Evolutionary conservation across 2,329 filamentous ascomycete species (phyloP).

Genomic region (Clonostachys solani): DNA sequence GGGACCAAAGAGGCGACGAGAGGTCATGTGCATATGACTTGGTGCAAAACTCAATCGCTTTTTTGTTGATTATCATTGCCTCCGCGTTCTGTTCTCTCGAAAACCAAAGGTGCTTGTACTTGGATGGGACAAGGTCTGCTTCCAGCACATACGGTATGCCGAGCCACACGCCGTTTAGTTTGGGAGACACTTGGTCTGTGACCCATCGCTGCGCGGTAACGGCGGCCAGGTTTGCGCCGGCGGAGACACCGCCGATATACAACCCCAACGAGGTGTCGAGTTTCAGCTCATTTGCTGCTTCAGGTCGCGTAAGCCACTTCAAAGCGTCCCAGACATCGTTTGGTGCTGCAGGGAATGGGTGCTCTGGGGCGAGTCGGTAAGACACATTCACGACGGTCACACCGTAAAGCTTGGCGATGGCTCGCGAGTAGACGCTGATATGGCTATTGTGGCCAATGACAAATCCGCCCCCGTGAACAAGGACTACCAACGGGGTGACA

Average conservation of each 20-base stretch:
- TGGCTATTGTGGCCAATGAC: too few species aligned
- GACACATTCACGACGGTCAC: conserved; percentile 43
- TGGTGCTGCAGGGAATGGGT: conserved; percentile 38
- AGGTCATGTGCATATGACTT: too few species aligned
- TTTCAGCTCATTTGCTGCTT: conserved; percentile 20
- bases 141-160: conserved; percentile 38
- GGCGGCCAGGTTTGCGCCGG: conserved; percentile 33
- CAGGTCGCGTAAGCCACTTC: conserved; percentile 32
- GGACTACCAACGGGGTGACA: too few species aligned
- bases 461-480: too few species aligned
- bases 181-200: too few species aligned
- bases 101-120: conserved; percentile 18
- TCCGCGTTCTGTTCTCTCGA: conserved; percentile 28
- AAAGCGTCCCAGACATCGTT: conserved; percentile 45
- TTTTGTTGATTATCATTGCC: conserved; percentile 37
- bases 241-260: conserved; percentile 36
- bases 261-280: conserved; percentile 18
- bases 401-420: conserved; percentile 2
- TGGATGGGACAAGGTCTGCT: conserved; percentile 13
- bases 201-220: conserved; percentile 14
- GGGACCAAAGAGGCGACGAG: too few species aligned
- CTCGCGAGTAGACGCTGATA: too few species aligned
- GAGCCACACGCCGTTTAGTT: conserved; percentile 32
- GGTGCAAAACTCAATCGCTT: conserved; percentile 11
- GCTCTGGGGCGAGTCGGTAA: conserved; percentile 48